Conservation (phyloP, 2,329 filamentous ascomycete species). For the Fusarium tuaranense region DNA sequence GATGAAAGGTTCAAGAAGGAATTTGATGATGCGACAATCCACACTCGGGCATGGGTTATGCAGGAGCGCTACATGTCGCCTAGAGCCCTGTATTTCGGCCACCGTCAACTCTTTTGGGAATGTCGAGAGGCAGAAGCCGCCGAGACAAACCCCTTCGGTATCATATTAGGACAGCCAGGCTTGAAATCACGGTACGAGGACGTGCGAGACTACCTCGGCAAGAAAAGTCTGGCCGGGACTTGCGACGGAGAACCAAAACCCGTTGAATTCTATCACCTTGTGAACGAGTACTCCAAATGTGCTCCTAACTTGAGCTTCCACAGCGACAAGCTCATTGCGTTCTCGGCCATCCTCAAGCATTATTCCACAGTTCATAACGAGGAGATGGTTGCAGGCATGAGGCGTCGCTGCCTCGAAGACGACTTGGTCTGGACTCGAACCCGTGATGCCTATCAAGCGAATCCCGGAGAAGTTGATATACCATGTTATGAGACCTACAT, state of each 20-base stretch:
- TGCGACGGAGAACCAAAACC: too few species aligned
- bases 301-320: neutral
- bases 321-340: neutral
- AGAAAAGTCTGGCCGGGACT: too few species aligned
- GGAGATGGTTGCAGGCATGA: too few species aligned
- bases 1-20: fast-evolving
- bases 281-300: neutral
- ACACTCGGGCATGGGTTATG: neutral
- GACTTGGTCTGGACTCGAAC: too few species aligned
- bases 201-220: neutral
- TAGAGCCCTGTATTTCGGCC: neutral
- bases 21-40: neutral
- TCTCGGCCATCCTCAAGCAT: neutral
- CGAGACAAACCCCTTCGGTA: neutral
- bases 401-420: too few species aligned
- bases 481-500: too few species aligned
- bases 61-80: neutral
- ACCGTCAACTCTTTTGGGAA: neutral
- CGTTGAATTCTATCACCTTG: neutral
- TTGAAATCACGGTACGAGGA: neutral
- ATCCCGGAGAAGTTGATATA: too few species aligned
- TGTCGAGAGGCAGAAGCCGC: neutral
- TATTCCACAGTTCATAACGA: neutral
- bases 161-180: neutral
- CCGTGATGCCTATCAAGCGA: too few species aligned